phyloP scores from a whole-genome alignment of 768 basidiomycete genomes.

The Gloeostereum incarnatum region DNA sequence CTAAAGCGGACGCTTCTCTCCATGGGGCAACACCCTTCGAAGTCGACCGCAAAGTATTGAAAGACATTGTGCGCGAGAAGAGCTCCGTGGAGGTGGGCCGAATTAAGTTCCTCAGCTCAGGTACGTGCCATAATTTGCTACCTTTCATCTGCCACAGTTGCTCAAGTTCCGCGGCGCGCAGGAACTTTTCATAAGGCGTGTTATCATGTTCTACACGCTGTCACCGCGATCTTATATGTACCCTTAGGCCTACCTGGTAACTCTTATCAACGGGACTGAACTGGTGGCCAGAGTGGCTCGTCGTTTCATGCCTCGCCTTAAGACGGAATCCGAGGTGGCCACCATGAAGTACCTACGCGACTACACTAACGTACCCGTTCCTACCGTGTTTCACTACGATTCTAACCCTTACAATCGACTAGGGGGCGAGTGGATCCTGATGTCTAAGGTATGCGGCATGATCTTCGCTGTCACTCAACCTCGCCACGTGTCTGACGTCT shows the following conservation, averaged over 20 bases:
- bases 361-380: constrained; percentile 64
- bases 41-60: constrained; percentile 66
- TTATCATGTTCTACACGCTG: not conserved
- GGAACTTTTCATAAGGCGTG: constrained; percentile 80
- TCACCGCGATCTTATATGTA: constrained; percentile 2
- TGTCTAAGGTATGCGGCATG: constrained; percentile 60
- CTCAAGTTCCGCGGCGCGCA: constrained; percentile 15
- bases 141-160: constrained; percentile 7
- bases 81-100: constrained; percentile 56
- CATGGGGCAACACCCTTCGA: constrained; percentile 62
- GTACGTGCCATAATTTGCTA: constrained; percentile 28
- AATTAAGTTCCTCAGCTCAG: constrained; percentile 68
- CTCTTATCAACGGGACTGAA: constrained; percentile 48
- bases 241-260: constrained; percentile 66
- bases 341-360: constrained; percentile 75
- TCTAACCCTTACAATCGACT: constrained; percentile 79
- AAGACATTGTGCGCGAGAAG: constrained; percentile 70
- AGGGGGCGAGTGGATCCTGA: constrained; percentile 79
- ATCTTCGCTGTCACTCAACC: not conserved
- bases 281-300: constrained; percentile 77
- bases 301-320: constrained; percentile 78
- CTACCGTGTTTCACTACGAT: constrained; percentile 68
- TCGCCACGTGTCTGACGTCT: constrained; percentile 2
- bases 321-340: constrained; percentile 82
- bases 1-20: constrained; percentile 49